Evolutionary conservation across 192 early-diverging fungal genomes (phyloP), one percentile per base, ranked within the genome.

Genomic region (Coemansia sp.): DNA sequence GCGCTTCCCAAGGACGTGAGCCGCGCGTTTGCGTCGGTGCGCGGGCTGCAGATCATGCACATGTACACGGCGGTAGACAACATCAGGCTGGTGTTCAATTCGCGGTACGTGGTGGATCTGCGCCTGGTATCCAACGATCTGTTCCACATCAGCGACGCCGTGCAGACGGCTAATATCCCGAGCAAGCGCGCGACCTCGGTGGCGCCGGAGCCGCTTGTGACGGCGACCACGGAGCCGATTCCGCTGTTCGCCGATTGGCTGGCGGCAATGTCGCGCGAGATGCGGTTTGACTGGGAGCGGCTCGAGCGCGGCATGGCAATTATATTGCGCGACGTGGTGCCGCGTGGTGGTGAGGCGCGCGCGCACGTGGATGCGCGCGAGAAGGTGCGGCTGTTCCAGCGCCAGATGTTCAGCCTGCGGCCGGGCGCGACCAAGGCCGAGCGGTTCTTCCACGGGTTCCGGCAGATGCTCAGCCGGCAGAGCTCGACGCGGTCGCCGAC

Each of bases 11-110:
- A 60, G 11, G 47, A 58, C 32, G 35, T 68, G 5, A 44, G 46
- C 4, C 33, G 32, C 16, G 69, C 62, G 21, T 78, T 78, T 54
- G 68, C 60, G 24, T 61, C 60, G 0, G 65, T 78, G 33, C 43
- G 58, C 6, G 75, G 60, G 0, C 58, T 78, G 43, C 45, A 71
- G 25, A 66, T 78, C 25, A 65, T 68, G 75, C 69, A 67, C 29
- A 78, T 78, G 75, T 78, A 78, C 50, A 78, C 75, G 4, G 69
- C 75, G 5, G 61, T 65, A 8, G 75, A 78, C 46, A 78, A 71
- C 43, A 67, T 78, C 29, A 64, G 75, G 0, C 54, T 78, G 23
- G 75, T 78, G 47, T 78, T 78, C 43, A 78, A 78, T 23, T 71
- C 69, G 58, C 69, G 65, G 16, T 78, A 68, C 25, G 65, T 71